phyloP scores from a whole-genome alignment of 441 rosid genomes.

The Geranium incanum region DNA sequence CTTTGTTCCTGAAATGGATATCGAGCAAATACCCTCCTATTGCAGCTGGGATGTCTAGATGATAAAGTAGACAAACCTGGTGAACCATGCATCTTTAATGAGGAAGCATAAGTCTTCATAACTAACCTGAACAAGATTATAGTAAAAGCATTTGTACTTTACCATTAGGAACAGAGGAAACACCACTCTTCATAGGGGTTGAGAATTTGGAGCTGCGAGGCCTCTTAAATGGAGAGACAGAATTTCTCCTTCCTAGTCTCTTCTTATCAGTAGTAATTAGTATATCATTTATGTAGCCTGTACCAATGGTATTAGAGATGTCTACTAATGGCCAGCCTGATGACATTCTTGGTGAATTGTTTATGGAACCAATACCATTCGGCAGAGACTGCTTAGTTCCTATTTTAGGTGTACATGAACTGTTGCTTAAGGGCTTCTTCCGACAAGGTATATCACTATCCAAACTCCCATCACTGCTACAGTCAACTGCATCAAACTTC shows the following conservation, averaged over 20 bases:
- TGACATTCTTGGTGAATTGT: conserved; percentile 33
- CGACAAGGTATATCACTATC: conserved; percentile 23
- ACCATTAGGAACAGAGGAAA: conserved; percentile 43
- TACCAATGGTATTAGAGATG: conserved; percentile 48
- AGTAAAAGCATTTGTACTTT: conserved; percentile 20
- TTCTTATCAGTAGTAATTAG: conserved; percentile 30
- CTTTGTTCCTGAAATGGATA: conserved; percentile 55
- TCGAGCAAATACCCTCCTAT: conserved; percentile 47
- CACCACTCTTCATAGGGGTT: conserved; percentile 49
- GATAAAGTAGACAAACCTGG: conserved; percentile 52
- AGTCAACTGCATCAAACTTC: conserved; percentile 45
- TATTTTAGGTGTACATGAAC: conserved; percentile 18
- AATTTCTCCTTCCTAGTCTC: conserved; percentile 31
- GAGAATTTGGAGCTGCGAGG: conserved; percentile 64
- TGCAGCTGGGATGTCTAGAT: conserved; percentile 33
- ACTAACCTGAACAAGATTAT: conserved; percentile 19
- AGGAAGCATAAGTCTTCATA: conserved; percentile 13
- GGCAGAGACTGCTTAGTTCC: conserved; percentile 22
- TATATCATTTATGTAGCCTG: conserved; percentile 24
- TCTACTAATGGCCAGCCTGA: conserved; percentile 46
- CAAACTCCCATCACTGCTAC: conserved; percentile 25
- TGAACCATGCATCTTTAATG: conserved; percentile 22
- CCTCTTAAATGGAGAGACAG: conserved; percentile 66
- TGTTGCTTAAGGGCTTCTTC: conserved; percentile 26
- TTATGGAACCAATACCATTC: conserved; percentile 27